Evolutionary conservation across 129 eudicot genomes (phyloP), one percentile per base, ranked within the genome.

Genomic region (Flaveria linearis): DNA sequence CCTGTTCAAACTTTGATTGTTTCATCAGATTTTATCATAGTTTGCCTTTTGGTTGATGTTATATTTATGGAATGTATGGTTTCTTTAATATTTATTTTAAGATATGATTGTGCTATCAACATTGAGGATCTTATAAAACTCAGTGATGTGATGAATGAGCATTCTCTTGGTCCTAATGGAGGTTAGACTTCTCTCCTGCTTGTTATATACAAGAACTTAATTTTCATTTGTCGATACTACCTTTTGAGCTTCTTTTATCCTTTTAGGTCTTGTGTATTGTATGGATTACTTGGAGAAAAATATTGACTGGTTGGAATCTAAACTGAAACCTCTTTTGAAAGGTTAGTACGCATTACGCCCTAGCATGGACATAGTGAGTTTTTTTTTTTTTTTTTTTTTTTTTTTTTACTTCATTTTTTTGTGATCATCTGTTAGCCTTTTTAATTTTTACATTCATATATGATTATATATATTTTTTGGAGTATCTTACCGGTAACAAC

Each of bases 161-260:
- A 93, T 74, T 88, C 93, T 42, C 98, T 93, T 75, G 98, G 97
- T 79, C 98, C 98, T 49, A 88, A 93, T 86, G 98, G 98, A 88
- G 97, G 98, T 93, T 50, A 74, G 84, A 8, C 28, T 16, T 73
- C 55, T 68, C 73, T 28, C 47, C 22, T 36, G 20, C 26, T 28
- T 71, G 23, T 51, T 67, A 65, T 52, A 51, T 79, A 52, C 17
- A 8, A 17, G 1, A 14, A 28, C 58, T 39, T 72, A 8, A 3
- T 67, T 18, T 62, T 72, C 18, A 52, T 64, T 26, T 52, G 50
- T 53, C 18, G 28, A 65, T 71, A 3, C 14, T 9, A 33, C 72
- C 13, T 69, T 43, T 18, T 23, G 64, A 70, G 68, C 41, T 72
- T 43, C 11, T 63, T 18, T 76, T 10, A 18, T 17, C 61, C 43